Conservation (phyloP, 2,329 filamentous ascomycete genomes). For the Dryadomyces quercivorus region DNA sequence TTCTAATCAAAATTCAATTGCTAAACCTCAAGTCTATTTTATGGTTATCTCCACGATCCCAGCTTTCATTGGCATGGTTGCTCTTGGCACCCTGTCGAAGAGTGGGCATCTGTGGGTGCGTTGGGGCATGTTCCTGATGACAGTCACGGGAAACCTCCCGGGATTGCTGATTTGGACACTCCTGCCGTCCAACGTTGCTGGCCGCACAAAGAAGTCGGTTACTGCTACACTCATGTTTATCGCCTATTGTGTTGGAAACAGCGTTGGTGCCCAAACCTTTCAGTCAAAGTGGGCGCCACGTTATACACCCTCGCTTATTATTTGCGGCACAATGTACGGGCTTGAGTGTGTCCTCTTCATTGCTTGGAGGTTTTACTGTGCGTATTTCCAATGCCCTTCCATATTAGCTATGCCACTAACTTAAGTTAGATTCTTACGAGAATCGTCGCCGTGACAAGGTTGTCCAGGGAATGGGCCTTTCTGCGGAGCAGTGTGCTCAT, state of each 20-base stretch:
- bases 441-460: constrained; percentile 3
- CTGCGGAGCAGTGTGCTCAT: constrained; percentile 4
- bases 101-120: constrained; percentile 17
- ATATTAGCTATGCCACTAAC: not conserved
- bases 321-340: constrained; percentile 7
- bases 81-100: constrained; percentile 17
- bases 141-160: constrained; percentile 9
- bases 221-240: constrained; percentile 9
- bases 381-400: not conserved
- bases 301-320: constrained; percentile 9
- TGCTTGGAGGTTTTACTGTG: constrained; percentile 6
- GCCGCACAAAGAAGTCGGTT: constrained; percentile 10
- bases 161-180: constrained; percentile 8
- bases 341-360: constrained; percentile 7
- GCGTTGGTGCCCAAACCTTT: constrained; percentile 9
- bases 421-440: constrained; percentile 1
- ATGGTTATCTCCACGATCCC: constrained; percentile 20
- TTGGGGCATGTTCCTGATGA: constrained; percentile 21
- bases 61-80: constrained; percentile 20
- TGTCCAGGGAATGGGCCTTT: constrained; percentile 3
- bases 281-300: constrained; percentile 6
- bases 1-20: not conserved
- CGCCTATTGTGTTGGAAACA: constrained; percentile 9
- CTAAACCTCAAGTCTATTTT: constrained; percentile 11
- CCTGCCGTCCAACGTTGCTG: constrained; percentile 9